Evolutionary conservation across 1,284 basidiomycete genomes (phyloP), one percentile per base, ranked within the genome.

Genomic region (Puccinia polysora): DNA sequence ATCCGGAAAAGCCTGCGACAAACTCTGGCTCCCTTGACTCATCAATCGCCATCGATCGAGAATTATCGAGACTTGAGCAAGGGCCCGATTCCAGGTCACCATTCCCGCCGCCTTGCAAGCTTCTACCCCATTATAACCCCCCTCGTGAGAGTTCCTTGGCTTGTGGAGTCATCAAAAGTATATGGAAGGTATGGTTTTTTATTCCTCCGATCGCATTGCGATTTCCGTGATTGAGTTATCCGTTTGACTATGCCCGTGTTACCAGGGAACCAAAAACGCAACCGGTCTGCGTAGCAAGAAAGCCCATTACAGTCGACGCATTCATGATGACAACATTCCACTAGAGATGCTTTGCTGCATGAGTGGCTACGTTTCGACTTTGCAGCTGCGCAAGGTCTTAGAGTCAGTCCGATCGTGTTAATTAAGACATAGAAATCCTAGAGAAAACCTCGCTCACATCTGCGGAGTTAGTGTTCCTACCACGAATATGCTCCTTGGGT

Each of bases 311-410:
- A 47, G 52, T 20, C 28, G 43, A n/a, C 25, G 43, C 12, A 30
- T 59, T 32, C 38, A 59, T 32, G 65, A 59, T 20, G 65, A 69
- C 32, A 69, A 69, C 49, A 18, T 70, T n/a, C 58, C 68, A 12
- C 49, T 70, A 6, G 68, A 70, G 25, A 70, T 70, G 10, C 20
- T 70, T 15, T 70, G 68, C 45, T 52, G 59, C 18, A 50, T 70
- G 43, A 49, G 47, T 50, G 58, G 15, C 15, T 70, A 70, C 47
- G 40, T 70, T 36, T 43, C 58, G n/a, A 43, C 45, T 36, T 25
- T 70, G 34, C 43, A 62, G n/a, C 56, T 50, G 12, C 56, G 68
- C 18, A 60, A 60, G 14, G 32, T 70, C 1, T 10, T 62, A 12
- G 59, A 70, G 68, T 70, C 2, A 43, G 69, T 49, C 14, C 15